Conservation (phyloP, 306 rosid species). For the Cyamopsis tetragonoloba region DNA sequence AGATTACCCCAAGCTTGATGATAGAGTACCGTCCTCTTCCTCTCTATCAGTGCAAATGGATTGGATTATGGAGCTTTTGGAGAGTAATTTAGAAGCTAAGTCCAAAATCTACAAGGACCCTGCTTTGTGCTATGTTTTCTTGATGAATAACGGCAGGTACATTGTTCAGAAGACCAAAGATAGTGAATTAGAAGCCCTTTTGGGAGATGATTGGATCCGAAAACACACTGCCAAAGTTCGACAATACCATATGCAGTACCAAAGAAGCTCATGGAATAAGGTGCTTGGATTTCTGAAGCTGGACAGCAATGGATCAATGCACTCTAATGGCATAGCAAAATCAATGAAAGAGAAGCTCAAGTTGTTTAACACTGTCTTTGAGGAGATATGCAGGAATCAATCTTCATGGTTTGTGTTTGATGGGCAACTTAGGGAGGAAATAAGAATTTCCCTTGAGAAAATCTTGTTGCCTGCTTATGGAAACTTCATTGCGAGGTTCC, state of each 20-base stretch:
- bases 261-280: constrained; percentile 81
- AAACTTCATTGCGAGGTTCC: constrained; percentile 59
- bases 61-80: constrained; percentile 87
- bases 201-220: constrained; percentile 88
- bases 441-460: constrained; percentile 55
- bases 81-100: constrained; percentile 85
- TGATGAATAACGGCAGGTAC: constrained; percentile 91
- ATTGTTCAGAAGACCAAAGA: constrained; percentile 77
- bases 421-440: constrained; percentile 69
- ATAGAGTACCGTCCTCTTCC: constrained; percentile 30
- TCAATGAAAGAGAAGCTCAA: constrained; percentile 76
- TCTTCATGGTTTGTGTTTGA: constrained; percentile 69
- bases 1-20: constrained; percentile 52
- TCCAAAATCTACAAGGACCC: constrained; percentile 74
- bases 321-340: constrained; percentile 42
- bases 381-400: constrained; percentile 62
- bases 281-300: constrained; percentile 52
- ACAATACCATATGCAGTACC: constrained; percentile 63
- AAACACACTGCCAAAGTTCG: constrained; percentile 68
- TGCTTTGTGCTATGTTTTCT: constrained; percentile 64
- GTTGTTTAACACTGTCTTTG: constrained; percentile 60
- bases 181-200: constrained; percentile 63
- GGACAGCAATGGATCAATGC: constrained; percentile 51
- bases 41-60: constrained; percentile 78
- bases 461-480: constrained; percentile 64